Percentiles rank a stretch among this genome's conserved stretches.
phyloP scores from a whole-genome alignment of 768 basidiomycete species.

The Boletus rubescentipes region DNA sequence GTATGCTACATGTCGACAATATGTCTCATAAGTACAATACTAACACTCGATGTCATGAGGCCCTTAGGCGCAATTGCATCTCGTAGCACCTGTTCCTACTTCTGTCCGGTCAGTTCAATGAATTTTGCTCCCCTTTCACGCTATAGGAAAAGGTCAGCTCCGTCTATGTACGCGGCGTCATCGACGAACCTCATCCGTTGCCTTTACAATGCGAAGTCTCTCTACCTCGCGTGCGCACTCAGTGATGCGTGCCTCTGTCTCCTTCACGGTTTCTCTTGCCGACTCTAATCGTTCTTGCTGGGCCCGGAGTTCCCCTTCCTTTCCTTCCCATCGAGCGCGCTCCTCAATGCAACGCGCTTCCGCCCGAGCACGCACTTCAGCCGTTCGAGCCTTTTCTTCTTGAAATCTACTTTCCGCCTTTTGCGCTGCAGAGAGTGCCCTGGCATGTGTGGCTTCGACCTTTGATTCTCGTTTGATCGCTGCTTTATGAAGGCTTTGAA shows the following conservation, averaged over 20 bases:
- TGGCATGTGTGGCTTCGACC: conserved; percentile 52
- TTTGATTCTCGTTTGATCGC: conserved; percentile 66
- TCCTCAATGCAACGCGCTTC: conserved; percentile 49
- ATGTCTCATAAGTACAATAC: background rate
- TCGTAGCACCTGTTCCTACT: background rate
- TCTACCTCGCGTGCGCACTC: conserved; percentile 78
- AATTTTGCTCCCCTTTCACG: conserved; percentile 58
- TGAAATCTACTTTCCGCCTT: conserved; percentile 63
- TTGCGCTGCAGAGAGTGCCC: conserved; percentile 55
- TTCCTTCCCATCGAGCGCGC: conserved; percentile 56
- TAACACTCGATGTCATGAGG: background rate
- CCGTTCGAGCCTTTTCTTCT: conserved; percentile 57
- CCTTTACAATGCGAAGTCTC: conserved; percentile 58
- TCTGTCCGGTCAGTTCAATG: conserved; percentile 32
- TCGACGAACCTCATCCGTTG: conserved; percentile 56
- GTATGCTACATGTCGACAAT: background rate
- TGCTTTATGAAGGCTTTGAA: conserved; percentile 70
- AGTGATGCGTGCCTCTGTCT: conserved; percentile 60
- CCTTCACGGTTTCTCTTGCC: conserved; percentile 50
- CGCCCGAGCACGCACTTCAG: conserved; percentile 48
- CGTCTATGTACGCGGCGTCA: conserved; percentile 2
- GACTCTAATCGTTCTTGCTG: conserved; percentile 50
- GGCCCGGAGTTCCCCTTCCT: conserved; percentile 46
- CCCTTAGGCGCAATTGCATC: too few species aligned
- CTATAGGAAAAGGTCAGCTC: conserved; percentile 25